Conservation (phyloP, 352 stramenopile genomes). For the Peronospora farinosa region DNA sequence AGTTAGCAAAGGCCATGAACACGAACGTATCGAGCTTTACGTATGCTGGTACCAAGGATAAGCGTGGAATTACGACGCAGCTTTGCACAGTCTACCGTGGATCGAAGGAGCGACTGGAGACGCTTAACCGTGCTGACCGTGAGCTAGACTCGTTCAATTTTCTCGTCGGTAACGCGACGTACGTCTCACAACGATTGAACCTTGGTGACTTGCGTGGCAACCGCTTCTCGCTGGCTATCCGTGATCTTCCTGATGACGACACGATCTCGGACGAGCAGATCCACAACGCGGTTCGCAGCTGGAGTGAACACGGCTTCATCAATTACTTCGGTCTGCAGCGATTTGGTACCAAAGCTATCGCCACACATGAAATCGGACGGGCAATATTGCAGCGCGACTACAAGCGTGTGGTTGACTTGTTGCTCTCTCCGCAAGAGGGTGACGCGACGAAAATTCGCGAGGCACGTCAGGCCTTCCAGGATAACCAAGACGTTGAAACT, state of each 20-base stretch:
- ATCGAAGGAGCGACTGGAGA: slow-evolving; percentile 69
- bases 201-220: slow-evolving; percentile 92
- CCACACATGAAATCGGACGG: slow-evolving; percentile 86
- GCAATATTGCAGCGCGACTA: slow-evolving; percentile 91
- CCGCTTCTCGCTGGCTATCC: slow-evolving; percentile 92
- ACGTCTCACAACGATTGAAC: slow-evolving; percentile 86
- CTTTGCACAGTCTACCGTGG: slow-evolving; percentile 88
- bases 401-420: slow-evolving; percentile 85
- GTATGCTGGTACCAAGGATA: slow-evolving; percentile 97
- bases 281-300: slow-evolving; percentile 61
- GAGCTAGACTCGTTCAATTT: slow-evolving; percentile 84
- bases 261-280: slow-evolving; percentile 59
- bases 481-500: slow-evolving; percentile 45
- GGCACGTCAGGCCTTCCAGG: slow-evolving; percentile 57
- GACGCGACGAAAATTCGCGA: slow-evolving; percentile 72
- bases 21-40: slow-evolving; percentile 70
- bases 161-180: slow-evolving; percentile 90
- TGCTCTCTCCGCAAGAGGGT: slow-evolving; percentile 81
- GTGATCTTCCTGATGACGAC: slow-evolving; percentile 70
- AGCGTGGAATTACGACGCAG: slow-evolving; percentile 93
- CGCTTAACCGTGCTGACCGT: slow-evolving; percentile 59
- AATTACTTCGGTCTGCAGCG: slow-evolving; percentile 98
- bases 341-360: slow-evolving; percentile 90
- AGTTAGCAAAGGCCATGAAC: slow-evolving; percentile 69
- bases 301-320: slow-evolving; percentile 88